Percentiles rank a stretch among this genome's conserved stretches.
phyloP scores from a whole-genome alignment of 140 eudicot genomes.

The Ambrosia hybrid region DNA sequence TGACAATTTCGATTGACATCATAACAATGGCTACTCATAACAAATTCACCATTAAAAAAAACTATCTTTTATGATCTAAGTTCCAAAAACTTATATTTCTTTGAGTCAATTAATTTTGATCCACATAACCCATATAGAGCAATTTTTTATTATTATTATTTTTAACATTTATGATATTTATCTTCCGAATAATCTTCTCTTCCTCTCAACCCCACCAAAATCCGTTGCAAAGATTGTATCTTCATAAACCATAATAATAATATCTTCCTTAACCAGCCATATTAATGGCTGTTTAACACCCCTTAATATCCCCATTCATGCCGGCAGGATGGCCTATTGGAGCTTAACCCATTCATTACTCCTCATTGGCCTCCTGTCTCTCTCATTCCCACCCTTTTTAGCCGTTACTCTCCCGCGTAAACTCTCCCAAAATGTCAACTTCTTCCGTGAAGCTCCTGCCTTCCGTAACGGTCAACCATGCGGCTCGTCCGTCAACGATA shows the following conservation, averaged over 20 bases:
- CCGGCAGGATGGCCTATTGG: conserved; percentile 83
- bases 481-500: conserved; percentile 27
- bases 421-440: conserved; percentile 32
- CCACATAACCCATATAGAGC: too few relatives aligned
- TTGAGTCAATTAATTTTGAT: too few relatives aligned
- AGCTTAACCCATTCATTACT: conserved; percentile 39
- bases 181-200: conserved; percentile 50
- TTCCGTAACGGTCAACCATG: conserved; percentile 63
- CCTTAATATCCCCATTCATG: conserved; percentile 16
- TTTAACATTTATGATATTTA: background rate
- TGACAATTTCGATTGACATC: too few relatives aligned
- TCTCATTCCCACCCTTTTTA: conserved; percentile 33
- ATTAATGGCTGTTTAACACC: conserved; percentile 53
- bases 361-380: conserved; percentile 76
- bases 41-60: too few relatives aligned
- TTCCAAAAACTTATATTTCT: too few relatives aligned
- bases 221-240: conserved; percentile 22
- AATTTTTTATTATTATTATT: too few relatives aligned
- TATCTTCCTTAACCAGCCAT: conserved; percentile 46
- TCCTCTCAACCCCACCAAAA: conserved; percentile 52
- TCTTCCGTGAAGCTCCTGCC: conserved; percentile 83
- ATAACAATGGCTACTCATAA: too few relatives aligned
- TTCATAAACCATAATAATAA: conserved; percentile 8
- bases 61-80: too few relatives aligned
- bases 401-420: conserved; percentile 31